These are phyloP conservation scores for Blastobotrys illinoisensis DNA, from an alignment of 1,139 yeast genomes.

Conservation along the genomic window DNA sequence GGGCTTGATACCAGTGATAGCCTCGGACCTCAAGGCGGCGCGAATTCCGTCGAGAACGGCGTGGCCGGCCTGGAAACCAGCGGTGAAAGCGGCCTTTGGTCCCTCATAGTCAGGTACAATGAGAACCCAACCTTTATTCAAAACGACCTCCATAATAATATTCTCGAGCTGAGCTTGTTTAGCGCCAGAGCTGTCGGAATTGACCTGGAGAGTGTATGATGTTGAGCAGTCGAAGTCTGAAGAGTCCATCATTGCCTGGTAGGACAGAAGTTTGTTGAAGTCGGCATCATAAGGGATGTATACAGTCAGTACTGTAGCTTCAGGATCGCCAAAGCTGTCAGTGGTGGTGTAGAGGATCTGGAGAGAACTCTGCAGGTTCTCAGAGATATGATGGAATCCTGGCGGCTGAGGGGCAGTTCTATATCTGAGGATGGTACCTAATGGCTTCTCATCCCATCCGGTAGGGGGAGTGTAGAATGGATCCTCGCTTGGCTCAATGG, in stretches of 20 bases:
- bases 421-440: conserved; percentile 17
- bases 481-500: conserved; percentile 18
- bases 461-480: conserved; percentile 21
- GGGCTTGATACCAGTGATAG: conserved; percentile 15
- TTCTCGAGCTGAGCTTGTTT: conserved; percentile 7
- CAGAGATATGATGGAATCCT: conserved; percentile 1
- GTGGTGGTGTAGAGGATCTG: conserved; percentile 6
- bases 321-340: conserved; percentile 3
- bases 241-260: conserved; percentile 29
- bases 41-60: conserved; percentile 27
- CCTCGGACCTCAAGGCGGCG: conserved; percentile 20
- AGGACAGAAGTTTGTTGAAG: conserved; percentile 21
- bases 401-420: conserved; percentile 14
- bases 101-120: conserved; percentile 31
- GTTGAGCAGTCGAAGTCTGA: conserved; percentile 27
- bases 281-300: conserved; percentile 22
- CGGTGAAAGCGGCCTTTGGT: conserved; percentile 23
- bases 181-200: conserved; percentile 5
- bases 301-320: conserved; percentile 20
- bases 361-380: conserved; percentile 1
- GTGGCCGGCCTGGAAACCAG: conserved; percentile 26
- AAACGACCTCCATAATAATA: conserved; percentile 12
- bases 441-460: conserved; percentile 13
- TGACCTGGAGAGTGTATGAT: conserved; percentile 22
- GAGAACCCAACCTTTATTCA: conserved; percentile 22